Conservation (phyloP, 2,329 filamentous ascomycete species). For the Calcarisporium arbuscula region DNA sequence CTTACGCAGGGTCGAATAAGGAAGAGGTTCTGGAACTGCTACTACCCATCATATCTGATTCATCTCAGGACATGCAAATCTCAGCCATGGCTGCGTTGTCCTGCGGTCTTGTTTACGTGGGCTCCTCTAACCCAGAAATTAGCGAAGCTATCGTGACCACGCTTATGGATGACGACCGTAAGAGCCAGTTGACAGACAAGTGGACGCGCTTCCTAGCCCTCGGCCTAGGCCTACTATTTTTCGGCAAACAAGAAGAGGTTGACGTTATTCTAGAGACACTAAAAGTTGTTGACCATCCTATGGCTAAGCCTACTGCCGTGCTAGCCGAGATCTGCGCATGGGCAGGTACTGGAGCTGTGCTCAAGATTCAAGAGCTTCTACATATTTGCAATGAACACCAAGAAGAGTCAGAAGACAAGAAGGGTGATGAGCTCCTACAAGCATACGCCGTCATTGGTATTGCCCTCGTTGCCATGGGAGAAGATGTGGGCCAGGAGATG, state of each 20-base stretch:
- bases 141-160: conserved; percentile 89
- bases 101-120: conserved; percentile 85
- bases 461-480: conserved; percentile 92
- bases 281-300: conserved; percentile 94
- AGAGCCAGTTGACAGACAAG: conserved; percentile 89
- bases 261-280: conserved; percentile 95
- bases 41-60: conserved; percentile 80
- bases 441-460: conserved; percentile 94
- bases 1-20: conserved; percentile 92
- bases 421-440: conserved; percentile 90
- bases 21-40: conserved; percentile 80
- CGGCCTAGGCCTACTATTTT: conserved; percentile 88
- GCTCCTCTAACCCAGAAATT: conserved; percentile 84
- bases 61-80: conserved; percentile 83
- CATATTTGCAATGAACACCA: conserved; percentile 98
- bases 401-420: conserved; percentile 90
- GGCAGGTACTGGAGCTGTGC: conserved; percentile 92
- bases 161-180: conserved; percentile 86
- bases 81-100: conserved; percentile 94
- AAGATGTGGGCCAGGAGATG: conserved; percentile 98
- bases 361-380: conserved; percentile 94
- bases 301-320: conserved; percentile 92
- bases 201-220: conserved; percentile 97
- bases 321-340: conserved; percentile 95
- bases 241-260: conserved; percentile 96